Evolutionary conservation across 2,329 filamentous ascomycete species (phyloP).

Genomic region (Aspergillus awamori): DNA sequence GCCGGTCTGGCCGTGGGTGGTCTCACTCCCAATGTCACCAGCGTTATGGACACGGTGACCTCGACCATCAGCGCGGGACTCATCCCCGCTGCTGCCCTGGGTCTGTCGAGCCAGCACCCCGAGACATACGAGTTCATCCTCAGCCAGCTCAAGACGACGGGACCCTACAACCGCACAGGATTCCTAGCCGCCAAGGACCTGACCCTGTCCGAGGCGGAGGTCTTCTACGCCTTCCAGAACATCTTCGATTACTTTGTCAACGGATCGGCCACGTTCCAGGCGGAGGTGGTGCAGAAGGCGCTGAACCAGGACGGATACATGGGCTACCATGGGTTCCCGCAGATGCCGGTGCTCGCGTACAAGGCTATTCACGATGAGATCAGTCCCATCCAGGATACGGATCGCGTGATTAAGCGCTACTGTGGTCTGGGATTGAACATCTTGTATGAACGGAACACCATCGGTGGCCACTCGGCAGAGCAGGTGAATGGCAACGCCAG

Average conservation of each 20-base stretch:
- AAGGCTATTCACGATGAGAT: conserved; percentile 37
- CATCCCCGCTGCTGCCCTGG: conserved; percentile 2
- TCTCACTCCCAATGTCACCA: conserved; percentile 9
- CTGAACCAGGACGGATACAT: conserved; percentile 18
- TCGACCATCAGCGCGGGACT: background rate
- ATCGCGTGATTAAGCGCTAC: conserved; percentile 27
- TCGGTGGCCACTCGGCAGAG: conserved; percentile 30
- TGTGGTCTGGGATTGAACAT: conserved; percentile 20
- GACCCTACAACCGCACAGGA: background rate
- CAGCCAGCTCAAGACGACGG: background rate
- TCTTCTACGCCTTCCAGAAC: conserved; percentile 4
- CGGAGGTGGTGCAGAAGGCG: conserved; percentile 12
- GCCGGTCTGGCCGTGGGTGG: conserved; percentile 10
- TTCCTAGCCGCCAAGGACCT: conserved; percentile 14
- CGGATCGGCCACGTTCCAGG: conserved; percentile 15
- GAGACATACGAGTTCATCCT: background rate
- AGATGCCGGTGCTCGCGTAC: conserved; percentile 28
- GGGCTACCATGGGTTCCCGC: conserved; percentile 18
- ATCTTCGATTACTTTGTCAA: conserved; percentile 18
- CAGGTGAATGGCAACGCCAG: conserved; percentile 17
- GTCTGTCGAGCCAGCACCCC: conserved; percentile 2
- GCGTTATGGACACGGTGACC: background rate
- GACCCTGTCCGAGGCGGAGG: background rate
- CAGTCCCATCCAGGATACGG: conserved; percentile 29
- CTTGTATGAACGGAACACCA: conserved; percentile 31